phyloP scores from a whole-genome alignment of 345 rosid species.

The Sonneratia alba region DNA sequence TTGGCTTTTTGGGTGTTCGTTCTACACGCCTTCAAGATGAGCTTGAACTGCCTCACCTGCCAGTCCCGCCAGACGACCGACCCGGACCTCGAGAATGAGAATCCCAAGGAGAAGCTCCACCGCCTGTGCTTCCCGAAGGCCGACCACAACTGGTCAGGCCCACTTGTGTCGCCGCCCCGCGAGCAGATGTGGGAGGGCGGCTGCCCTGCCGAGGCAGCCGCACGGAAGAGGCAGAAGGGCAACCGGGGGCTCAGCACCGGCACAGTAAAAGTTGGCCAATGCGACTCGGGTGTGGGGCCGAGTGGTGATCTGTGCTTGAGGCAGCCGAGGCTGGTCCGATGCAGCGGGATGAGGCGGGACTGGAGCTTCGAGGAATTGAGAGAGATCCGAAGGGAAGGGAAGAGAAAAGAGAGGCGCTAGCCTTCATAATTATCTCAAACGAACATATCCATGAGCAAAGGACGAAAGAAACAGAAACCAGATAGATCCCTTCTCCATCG shows the following conservation, averaged over 20 bases:
- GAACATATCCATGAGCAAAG: too few relatives aligned
- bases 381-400: slow-evolving; percentile 4
- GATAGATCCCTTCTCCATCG: too few relatives aligned
- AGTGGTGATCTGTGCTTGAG: slow-evolving; percentile 1
- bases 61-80: slow-evolving; percentile 23
- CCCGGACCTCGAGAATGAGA: slow-evolving; percentile 16
- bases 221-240: slow-evolving; percentile 19
- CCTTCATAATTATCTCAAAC: too few relatives aligned
- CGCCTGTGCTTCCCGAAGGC: slow-evolving; percentile 4
- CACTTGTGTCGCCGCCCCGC: slow-evolving; percentile 13
- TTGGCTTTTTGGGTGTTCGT: neutral
- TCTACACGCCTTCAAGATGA: slow-evolving; percentile 17
- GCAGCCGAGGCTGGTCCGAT: slow-evolving; percentile 63
- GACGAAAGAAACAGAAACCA: too few relatives aligned
- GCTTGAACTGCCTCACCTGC: slow-evolving; percentile 57
- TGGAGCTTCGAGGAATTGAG: slow-evolving; percentile 89
- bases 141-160: slow-evolving; percentile 43
- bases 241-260: slow-evolving; percentile 16
- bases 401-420: neutral
- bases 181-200: slow-evolving; percentile 6
- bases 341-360: slow-evolving; percentile 83
- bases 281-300: slow-evolving; percentile 14
- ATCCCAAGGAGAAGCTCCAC: neutral
- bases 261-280: neutral
- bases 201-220: too few relatives aligned